Evolutionary conservation across 176 grass and related monocot species (phyloP), one percentile per base, ranked within the genome.

Genomic region (Puya raimondii): DNA sequence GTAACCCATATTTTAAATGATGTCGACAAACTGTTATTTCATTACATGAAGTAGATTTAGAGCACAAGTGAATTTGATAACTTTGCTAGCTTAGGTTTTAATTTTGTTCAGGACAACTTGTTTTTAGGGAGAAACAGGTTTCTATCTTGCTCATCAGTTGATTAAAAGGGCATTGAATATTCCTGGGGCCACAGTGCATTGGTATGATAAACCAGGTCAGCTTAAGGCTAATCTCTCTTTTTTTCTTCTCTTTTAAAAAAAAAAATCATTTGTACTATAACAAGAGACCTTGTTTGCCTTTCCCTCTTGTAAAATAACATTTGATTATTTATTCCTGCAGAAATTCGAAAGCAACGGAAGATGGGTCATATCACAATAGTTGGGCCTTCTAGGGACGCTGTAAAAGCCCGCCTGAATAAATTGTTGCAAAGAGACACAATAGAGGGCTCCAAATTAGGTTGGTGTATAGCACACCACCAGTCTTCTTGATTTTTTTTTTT

Each of bases 301-400:
- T 84, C 9, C 42, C 13, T 68, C 48, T 51, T 9, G 12, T 64
- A 22, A 59, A 51, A 70, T 12, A 70, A 68, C 81, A 53, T 72
- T 15, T 18, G 16, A 61, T 61, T n/a, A 61, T 61, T 18, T 77
- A 6, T 84, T 81, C 42, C 88, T 77, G 61, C 74, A 93, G 89
- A 91, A 52, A 93, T 93, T 67, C 79, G 85, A 23, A 93, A 91
- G 66, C 84, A 91, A 80, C 84, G 85, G 64, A 99, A 99, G 80
- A 88, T 93, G 87, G 90, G 94, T 47, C 94, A 91, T 78, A 88
- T 93, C 80, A 93, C 94, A 64, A 93, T 99, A 76, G 90, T 99
- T 70, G 94, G 90, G 20, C 51, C 82, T 91, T 93, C 94, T 70
- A 80, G 82, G 82, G 65, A 15, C 48, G 49, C 11, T 80, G 80